Base-by-base conservation (phyloP, 768 basidiomycete species). In the Macrolepiota dolichaula region DNA sequence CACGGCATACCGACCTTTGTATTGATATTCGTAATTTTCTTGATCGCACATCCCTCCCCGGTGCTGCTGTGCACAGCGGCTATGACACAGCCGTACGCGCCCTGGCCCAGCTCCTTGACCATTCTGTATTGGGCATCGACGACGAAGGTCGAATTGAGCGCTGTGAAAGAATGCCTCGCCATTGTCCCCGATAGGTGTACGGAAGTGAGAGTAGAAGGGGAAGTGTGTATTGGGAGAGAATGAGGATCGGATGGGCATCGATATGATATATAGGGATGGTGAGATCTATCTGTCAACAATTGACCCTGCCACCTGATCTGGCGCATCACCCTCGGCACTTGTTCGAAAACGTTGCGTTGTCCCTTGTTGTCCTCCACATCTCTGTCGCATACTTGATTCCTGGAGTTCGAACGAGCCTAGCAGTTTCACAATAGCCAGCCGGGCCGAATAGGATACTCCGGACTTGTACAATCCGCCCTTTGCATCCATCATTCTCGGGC, bases 71-170 rank as follows among this genome's bases (percentile, higher is more conserved):
- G 92, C 66, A 86, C 85, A 0, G 96, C 95, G 27, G 90, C 84
- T 59, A 94, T 89, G 65, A 95, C 93, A 70, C 91, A 94, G 44
- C 95, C 94, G 72, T 97, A 96, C 22, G 95, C 94, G 66, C 96
- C 94, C 73, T 96, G 93, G 32, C 95, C 94, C 56, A 98, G 91
- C 70, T 98, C 96, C 77, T 98, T 98, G 75, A 96, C 92, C 73
- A 92, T 96, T 70, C 91, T 85, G 68, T 96, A 97, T 73, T 92
- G 89, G 13, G 87, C 80, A 69, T 96, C 94, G 72, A 96, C 92
- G 63, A 93, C 76, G 70, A 95, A 96, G 52, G 83, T 89, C 57
- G 92, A 92, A 72, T 91, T 92, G 68, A 96, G 85, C 3, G 93
- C 82, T 63, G 82, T 87, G 76, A 95, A 94, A 42, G 82, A 85